Evolutionary conservation across 2,329 filamentous ascomycete genomes (phyloP).

Genomic region (Calonectria henricotiae): DNA sequence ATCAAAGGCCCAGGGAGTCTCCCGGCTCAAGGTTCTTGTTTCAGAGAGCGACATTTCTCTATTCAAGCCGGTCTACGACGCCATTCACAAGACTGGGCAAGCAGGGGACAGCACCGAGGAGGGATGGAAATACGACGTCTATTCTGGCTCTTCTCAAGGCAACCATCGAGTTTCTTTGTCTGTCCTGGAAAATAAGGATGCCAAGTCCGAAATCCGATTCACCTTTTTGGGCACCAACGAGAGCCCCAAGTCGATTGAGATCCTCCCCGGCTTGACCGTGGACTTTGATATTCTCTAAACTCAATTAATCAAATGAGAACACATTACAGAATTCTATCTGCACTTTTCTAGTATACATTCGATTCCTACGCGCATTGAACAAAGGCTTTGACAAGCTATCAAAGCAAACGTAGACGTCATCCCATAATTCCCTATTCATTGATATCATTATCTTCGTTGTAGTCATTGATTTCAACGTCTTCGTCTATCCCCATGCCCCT

Average conservation of each 20-base stretch:
- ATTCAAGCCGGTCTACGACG: constrained; percentile 51
- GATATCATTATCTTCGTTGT: too few species aligned
- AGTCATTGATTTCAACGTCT: too few species aligned
- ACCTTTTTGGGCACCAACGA: constrained; percentile 47
- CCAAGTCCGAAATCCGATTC: constrained; percentile 43
- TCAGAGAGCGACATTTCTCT: constrained; percentile 42
- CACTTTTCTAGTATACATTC: too few species aligned
- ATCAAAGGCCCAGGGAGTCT: constrained; percentile 68
- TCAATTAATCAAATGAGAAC: background rate
- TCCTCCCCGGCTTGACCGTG: constrained; percentile 46
- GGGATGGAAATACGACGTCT: constrained; percentile 44
- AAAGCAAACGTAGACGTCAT: too few species aligned
- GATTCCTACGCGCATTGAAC: too few species aligned
- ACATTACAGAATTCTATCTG: background rate
- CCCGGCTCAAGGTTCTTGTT: constrained; percentile 61
- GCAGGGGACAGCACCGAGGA: background rate
- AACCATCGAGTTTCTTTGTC: constrained; percentile 41
- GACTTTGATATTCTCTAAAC: constrained; percentile 42
- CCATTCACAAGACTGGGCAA: constrained; percentile 47
- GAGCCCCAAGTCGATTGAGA: constrained; percentile 46
- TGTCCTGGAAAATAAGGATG: constrained; percentile 10
- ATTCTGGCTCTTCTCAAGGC: constrained; percentile 41
- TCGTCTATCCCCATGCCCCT: too few species aligned
- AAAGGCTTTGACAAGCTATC: too few species aligned
- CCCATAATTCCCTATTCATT: too few species aligned